Conservation (phyloP, 345 rosid genomes). For the Brassica nigra region DNA sequence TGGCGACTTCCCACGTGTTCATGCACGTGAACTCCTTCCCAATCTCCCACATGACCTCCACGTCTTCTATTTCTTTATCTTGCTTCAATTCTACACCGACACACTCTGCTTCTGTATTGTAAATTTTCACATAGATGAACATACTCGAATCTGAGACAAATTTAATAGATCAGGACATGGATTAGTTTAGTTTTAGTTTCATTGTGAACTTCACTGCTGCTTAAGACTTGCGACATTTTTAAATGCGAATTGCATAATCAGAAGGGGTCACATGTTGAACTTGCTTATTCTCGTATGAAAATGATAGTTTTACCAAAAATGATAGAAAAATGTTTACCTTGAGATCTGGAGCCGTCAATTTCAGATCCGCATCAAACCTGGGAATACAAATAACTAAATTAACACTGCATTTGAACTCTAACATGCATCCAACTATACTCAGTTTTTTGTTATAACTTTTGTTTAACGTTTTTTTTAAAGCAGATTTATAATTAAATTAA, state of each 20-base stretch:
- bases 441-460: neutral
- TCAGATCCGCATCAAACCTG: neutral
- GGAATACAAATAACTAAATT: neutral
- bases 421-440: conserved; percentile 15
- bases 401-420: neutral
- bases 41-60: neutral
- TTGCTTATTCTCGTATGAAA: neutral
- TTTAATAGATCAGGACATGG: neutral
- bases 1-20: neutral
- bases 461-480: neutral
- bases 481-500: neutral
- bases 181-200: neutral
- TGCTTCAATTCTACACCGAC: neutral
- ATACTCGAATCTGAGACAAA: neutral
- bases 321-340: neutral
- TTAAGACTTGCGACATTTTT: neutral
- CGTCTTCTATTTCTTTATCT: neutral
- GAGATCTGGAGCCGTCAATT: conserved; percentile 25
- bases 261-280: neutral
- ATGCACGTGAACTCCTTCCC: neutral
- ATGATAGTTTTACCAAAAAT: neutral
- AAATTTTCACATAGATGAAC: neutral
- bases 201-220: neutral
- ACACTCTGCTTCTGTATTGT: neutral
- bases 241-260: neutral